phyloP scores from a whole-genome alignment of 495 filamentous ascomycete genomes.

The Penicillium cataractarum region DNA sequence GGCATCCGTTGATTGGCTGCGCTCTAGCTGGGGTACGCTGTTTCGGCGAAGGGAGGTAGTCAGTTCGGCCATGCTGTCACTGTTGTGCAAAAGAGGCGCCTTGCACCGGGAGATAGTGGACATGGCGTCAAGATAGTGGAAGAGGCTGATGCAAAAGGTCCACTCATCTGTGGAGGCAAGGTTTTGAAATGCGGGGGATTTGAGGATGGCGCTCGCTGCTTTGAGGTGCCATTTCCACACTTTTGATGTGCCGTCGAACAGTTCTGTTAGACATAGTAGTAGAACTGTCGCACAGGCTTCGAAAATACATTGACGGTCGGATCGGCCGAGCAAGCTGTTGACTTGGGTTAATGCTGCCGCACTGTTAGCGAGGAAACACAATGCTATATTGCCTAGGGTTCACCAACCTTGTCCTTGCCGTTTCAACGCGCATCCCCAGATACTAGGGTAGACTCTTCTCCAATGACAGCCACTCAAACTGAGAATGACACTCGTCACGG shows the following conservation, averaged over 20 bases:
- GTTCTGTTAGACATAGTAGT: constrained; percentile 32
- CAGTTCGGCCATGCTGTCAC: constrained; percentile 24
- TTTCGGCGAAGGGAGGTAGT: constrained; percentile 16
- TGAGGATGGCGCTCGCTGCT: constrained; percentile 33
- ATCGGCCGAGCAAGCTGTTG: constrained; percentile 16
- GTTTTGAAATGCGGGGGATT: constrained; percentile 21
- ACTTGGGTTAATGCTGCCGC: constrained; percentile 29
- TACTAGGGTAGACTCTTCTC: constrained; percentile 33
- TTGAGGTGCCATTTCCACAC: constrained; percentile 40
- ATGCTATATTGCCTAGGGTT: neutral
- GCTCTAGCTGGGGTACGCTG: constrained; percentile 14
- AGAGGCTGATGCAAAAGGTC: constrained; percentile 31
- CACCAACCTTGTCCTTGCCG: constrained; percentile 31
- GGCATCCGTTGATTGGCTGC: constrained; percentile 19
- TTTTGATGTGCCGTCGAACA: constrained; percentile 31
- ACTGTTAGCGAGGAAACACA: neutral
- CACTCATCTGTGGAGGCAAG: constrained; percentile 24
- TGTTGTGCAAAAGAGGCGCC: constrained; percentile 27
- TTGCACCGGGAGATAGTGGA: constrained; percentile 38
- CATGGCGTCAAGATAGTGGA: constrained; percentile 39
- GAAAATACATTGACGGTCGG: constrained; percentile 23
- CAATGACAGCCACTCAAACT: constrained; percentile 37
- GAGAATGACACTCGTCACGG: constrained; percentile 32
- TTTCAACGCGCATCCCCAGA: constrained; percentile 31
- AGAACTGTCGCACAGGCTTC: constrained; percentile 33